A percentile compares a stretch with the other conserved stretches of the same genome.
These are phyloP conservation scores for Cucurbita moschata DNA, from an alignment of 306 rosid species.

Conservation along the genomic window DNA sequence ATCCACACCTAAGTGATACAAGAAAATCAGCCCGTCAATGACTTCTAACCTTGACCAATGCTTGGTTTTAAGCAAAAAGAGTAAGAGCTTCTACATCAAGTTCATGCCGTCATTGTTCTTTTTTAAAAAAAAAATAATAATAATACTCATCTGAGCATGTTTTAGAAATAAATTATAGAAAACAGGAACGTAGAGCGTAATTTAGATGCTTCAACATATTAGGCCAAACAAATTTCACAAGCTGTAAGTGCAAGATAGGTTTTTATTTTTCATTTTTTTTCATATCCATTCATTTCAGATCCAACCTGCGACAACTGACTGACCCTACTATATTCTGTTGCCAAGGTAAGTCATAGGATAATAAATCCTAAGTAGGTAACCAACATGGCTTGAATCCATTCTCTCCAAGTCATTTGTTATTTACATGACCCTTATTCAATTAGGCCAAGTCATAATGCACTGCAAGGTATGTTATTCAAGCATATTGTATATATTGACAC, in stretches of 20 bases:
- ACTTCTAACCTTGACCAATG: background rate
- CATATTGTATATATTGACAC: background rate
- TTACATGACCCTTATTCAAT: too few species aligned
- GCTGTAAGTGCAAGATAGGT: background rate
- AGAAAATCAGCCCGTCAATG: constrained; percentile 17
- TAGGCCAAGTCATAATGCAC: too few species aligned
- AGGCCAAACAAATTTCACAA: background rate
- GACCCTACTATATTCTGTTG: background rate
- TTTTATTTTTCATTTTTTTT: too few species aligned
- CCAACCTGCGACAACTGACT: background rate
- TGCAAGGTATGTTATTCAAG: background rate
- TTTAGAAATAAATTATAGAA: background rate
- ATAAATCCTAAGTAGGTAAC: background rate
- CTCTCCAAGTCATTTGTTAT: background rate
- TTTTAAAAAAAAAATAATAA: too few species aligned
- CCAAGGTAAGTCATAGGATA: background rate
- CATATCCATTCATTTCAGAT: too few species aligned
- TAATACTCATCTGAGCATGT: background rate
- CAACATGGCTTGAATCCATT: background rate
- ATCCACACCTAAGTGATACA: constrained; percentile 50
- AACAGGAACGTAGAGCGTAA: background rate
- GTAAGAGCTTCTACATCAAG: background rate
- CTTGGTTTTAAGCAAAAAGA: background rate
- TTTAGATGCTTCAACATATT: background rate
- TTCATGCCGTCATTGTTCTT: background rate